Evolutionary conservation across 345 rosid genomes (phyloP).

Genomic region (Pistacia vera): DNA sequence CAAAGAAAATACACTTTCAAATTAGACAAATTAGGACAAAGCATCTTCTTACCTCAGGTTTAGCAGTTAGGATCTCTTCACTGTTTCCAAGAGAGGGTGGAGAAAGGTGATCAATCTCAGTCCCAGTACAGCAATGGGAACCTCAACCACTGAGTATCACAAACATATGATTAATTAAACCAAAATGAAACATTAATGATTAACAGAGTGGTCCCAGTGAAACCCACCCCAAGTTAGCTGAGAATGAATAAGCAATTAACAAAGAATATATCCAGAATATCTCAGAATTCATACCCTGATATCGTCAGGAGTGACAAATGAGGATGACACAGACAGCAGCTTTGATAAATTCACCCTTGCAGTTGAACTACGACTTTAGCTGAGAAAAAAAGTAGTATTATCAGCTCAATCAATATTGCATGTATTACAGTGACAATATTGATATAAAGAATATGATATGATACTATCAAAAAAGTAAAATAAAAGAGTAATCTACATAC

Average conservation of each 20-base stretch:
- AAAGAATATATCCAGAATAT: neutral
- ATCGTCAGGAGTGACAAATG: slow-evolving; percentile 66
- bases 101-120: slow-evolving; percentile 42
- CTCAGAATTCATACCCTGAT: slow-evolving; percentile 50
- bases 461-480: slow-evolving; percentile 1
- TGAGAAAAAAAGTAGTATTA: slow-evolving; percentile 26
- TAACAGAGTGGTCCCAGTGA: neutral
- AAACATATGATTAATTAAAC: neutral
- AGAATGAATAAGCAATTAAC: neutral
- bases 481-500: neutral
- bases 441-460: neutral
- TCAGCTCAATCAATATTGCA: neutral
- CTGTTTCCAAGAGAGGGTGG: slow-evolving; percentile 52
- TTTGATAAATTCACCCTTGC: slow-evolving; percentile 56
- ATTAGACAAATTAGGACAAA: neutral
- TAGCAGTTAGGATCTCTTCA: slow-evolving; percentile 41
- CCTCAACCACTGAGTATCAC: slow-evolving; percentile 40
- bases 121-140: slow-evolving; percentile 58
- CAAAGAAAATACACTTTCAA: neutral
- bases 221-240: neutral
- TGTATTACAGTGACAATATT: neutral
- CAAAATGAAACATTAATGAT: neutral
- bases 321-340: slow-evolving; percentile 83
- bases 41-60: slow-evolving; percentile 41
- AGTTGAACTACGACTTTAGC: slow-evolving; percentile 76